These are phyloP conservation scores for Sporothrix euskadiensis DNA, from an alignment of 2,329 filamentous ascomycete genomes.

Conservation along the genomic window DNA sequence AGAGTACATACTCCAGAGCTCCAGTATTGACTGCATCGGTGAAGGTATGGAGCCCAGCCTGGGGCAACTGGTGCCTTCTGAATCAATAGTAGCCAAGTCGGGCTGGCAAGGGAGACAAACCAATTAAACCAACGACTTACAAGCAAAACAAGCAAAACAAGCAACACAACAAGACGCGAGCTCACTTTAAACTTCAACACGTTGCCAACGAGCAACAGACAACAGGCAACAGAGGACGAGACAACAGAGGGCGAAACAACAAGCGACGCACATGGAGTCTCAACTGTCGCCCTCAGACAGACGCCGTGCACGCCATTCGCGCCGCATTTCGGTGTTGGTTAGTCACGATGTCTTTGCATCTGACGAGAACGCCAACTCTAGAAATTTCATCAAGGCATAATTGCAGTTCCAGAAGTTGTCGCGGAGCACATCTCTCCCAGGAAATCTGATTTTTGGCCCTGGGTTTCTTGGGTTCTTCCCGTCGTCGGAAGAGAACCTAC, in stretches of 20 bases:
- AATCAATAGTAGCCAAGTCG: constrained; percentile 3
- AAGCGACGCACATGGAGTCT: constrained; percentile 15
- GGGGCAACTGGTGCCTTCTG: neutral
- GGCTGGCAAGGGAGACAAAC: constrained; percentile 9
- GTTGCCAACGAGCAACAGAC: no score
- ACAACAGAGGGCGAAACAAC: neutral
- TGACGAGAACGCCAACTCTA: neutral
- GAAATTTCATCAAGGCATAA: constrained; percentile 16
- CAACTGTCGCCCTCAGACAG: neutral
- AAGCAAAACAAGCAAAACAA: neutral
- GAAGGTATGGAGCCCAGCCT: neutral
- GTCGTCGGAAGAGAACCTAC: neutral
- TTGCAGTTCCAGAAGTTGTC: constrained; percentile 21
- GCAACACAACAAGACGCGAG: neutral
- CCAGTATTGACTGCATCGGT: neutral
- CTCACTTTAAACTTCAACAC: neutral
- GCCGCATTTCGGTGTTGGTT: neutral
- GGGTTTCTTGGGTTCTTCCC: neutral
- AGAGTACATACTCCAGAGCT: no score
- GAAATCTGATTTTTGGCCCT: neutral
- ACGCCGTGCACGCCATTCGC: neutral
- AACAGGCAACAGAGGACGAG: no score
- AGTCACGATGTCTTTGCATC: neutral
- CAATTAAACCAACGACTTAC: neutral
- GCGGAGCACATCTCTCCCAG: constrained; percentile 4